These are phyloP conservation scores for Betula pendula DNA, from an alignment of 306 rosid genomes.

Conservation along the genomic window DNA sequence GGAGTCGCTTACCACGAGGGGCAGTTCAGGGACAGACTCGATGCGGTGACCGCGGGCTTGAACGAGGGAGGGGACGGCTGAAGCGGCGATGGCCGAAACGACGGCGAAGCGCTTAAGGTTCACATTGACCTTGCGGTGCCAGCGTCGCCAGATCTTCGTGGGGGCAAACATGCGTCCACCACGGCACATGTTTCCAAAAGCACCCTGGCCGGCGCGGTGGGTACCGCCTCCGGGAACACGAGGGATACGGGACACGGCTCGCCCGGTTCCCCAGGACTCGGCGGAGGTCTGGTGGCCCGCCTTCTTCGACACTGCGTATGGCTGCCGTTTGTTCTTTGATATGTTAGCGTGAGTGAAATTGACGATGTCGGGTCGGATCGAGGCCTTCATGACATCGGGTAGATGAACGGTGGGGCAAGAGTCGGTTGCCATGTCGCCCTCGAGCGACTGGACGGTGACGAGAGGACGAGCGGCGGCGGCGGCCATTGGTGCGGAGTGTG, in stretches of 20 bases:
- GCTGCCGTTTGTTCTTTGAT: slow-evolving; percentile 70
- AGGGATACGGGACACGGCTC: slow-evolving; percentile 90
- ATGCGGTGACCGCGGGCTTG: slow-evolving; percentile 74
- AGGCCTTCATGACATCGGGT: slow-evolving; percentile 73
- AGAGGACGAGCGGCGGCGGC: slow-evolving; percentile 81
- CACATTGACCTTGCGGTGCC: slow-evolving; percentile 83
- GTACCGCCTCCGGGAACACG: slow-evolving; percentile 94
- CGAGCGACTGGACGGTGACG: slow-evolving; percentile 65
- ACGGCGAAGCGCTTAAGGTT: slow-evolving; percentile 81
- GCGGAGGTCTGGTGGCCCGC: slow-evolving; percentile 94
- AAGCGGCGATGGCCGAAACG: slow-evolving; percentile 87
- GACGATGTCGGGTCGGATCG: slow-evolving; percentile 80
- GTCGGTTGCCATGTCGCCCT: slow-evolving; percentile 78
- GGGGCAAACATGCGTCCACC: slow-evolving; percentile 96
- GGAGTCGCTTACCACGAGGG: slow-evolving; percentile 68
- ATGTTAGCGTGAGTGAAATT: slow-evolving; percentile 68
- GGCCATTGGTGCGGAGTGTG: slow-evolving; percentile 41
- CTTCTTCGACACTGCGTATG: slow-evolving; percentile 68
- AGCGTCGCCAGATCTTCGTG: slow-evolving; percentile 91
- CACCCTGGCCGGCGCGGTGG: slow-evolving; percentile 90
- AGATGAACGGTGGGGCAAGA: slow-evolving; percentile 39
- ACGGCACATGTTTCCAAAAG: slow-evolving; percentile 94
- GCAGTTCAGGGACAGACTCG: slow-evolving; percentile 70
- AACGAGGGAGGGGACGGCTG: slow-evolving; percentile 71
- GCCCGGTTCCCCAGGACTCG: slow-evolving; percentile 92